A percentile compares a stretch with the other conserved stretches of the same genome.
Conservation (phyloP, 2,329 filamentous ascomycete genomes). For the Leptographium flavum region DNA sequence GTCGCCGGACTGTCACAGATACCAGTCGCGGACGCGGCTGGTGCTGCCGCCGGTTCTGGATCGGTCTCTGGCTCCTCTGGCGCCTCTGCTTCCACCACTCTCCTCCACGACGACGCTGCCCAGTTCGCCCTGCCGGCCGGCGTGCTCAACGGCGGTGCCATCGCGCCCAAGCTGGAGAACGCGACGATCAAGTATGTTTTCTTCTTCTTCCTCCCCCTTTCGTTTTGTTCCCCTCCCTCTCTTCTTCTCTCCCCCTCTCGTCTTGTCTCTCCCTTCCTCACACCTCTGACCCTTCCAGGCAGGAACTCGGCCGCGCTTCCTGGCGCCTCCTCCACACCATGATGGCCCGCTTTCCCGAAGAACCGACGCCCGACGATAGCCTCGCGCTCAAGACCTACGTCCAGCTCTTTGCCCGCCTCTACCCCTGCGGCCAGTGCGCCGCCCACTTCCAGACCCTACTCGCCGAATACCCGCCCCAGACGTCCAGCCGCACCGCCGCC, state of each 20-base stretch:
- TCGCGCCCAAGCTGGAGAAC: conserved; percentile 71
- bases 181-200: conserved; percentile 56
- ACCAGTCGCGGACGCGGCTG: too few species aligned
- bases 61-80: too few species aligned
- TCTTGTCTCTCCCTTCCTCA: too few species aligned
- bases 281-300: background rate
- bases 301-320: conserved; percentile 49
- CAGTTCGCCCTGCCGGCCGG: conserved; percentile 27
- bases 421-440: conserved; percentile 58
- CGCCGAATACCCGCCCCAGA: conserved; percentile 49
- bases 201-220: conserved; percentile 2
- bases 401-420: conserved; percentile 51
- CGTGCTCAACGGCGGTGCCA: conserved; percentile 52
- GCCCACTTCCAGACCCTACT: conserved; percentile 51
- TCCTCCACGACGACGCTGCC: background rate
- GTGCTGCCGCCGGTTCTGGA: background rate
- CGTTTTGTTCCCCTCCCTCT: background rate
- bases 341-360: conserved; percentile 54
- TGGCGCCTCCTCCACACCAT: conserved; percentile 61
- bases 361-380: conserved; percentile 47
- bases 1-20: background rate
- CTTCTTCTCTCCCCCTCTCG: too few species aligned
- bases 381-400: conserved; percentile 50
- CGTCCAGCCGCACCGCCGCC: conserved; percentile 46
- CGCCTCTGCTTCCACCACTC: too few species aligned